Base-by-base conservation (phyloP, 768 basidiomycete species). In the Collybia sp. region DNA sequence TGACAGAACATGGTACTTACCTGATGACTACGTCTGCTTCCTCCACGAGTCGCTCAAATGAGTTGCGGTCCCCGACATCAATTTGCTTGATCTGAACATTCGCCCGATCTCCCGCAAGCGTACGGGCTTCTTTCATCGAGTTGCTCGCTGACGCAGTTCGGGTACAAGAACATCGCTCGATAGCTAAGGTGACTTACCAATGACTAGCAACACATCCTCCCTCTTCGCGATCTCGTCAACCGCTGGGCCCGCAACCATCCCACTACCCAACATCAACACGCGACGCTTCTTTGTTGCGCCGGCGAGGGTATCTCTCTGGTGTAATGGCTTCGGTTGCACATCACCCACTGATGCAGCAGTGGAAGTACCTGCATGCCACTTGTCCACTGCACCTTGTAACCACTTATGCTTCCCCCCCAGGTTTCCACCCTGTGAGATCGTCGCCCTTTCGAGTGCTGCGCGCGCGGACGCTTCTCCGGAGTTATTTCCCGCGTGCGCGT, bases 161-260 rank as follows among this genome's bases (percentile, higher is more conserved):
- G 42, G 18, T 40, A 15, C 17, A 35, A 43, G n/a, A 52, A 38
- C 6, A 52, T 36, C n/a, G 35, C 31, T 44, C 41, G 51, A 43
- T 20, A 32, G 36, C 57, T 51, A 10, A 44, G 42, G 42, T 17
- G 36, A 75, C 84, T 58, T 50, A 93, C 93, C 93, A 49, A 96
- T 80, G 5, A 88, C 62, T 20, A 96, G 63, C 45, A 83, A 73
- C 0, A 93, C 66, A 52, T 90, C 85, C 0, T 58, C 53, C 45
- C 82, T 68, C 51, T 71, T 71, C 36, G 79, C 77, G 41, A 96
- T 73, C 56, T 86, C 77, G 43, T 87, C 79, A 2, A 92, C 83
- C 0, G 89, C 88, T 12, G 94, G 94, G 2, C 85, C 86, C 4
- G 93, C 91, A 15, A 97, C 94, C 83, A 96, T 92, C n/a, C 94